phyloP scores from a whole-genome alignment of 2,329 filamentous ascomycete species.

The Sodiomyces alkalinus region DNA sequence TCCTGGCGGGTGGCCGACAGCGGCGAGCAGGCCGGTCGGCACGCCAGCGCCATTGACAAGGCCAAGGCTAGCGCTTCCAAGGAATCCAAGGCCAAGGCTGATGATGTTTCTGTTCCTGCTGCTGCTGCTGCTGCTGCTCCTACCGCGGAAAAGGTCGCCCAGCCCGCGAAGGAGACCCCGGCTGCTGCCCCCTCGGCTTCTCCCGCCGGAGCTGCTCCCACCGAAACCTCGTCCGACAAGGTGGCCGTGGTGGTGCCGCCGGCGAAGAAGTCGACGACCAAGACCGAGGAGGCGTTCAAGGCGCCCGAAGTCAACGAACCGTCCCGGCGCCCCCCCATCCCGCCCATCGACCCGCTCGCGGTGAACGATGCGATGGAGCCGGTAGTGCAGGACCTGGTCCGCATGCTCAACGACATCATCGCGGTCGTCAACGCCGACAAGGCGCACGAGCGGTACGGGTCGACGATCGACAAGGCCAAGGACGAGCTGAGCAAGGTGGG shows the following conservation, averaged over 20 bases:
- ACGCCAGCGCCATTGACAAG: constrained; percentile 40
- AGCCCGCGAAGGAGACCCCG: constrained; percentile 17
- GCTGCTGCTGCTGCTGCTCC: constrained; percentile 5
- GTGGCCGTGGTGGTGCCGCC: constrained; percentile 8
- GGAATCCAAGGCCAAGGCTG: constrained; percentile 14
- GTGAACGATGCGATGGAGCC: constrained; percentile 68
- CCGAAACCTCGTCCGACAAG: constrained; percentile 8
- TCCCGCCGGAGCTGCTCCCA: constrained; percentile 9
- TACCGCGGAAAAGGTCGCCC: constrained; percentile 8
- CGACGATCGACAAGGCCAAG: constrained; percentile 75
- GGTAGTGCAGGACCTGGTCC: constrained; percentile 82
- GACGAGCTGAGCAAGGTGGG: constrained; percentile 65
- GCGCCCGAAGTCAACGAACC: constrained; percentile 51
- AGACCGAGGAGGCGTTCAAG: constrained; percentile 24
- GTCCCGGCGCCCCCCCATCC: constrained; percentile 45
- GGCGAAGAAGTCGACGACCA: constrained; percentile 8
- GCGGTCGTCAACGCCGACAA: constrained; percentile 81
- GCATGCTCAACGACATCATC: constrained; percentile 93
- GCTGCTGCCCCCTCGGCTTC: constrained; percentile 11
- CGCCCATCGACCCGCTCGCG: constrained; percentile 63
- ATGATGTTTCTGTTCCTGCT: constrained; percentile 6
- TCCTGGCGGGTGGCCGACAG: constrained; percentile 63
- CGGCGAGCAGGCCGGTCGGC: constrained; percentile 38
- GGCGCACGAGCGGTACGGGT: constrained; percentile 60
- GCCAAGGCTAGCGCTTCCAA: constrained; percentile 16